Evolutionary conservation across 2,329 filamentous ascomycete genomes (phyloP).

Genomic region (Arthrobotrys sinensis): DNA sequence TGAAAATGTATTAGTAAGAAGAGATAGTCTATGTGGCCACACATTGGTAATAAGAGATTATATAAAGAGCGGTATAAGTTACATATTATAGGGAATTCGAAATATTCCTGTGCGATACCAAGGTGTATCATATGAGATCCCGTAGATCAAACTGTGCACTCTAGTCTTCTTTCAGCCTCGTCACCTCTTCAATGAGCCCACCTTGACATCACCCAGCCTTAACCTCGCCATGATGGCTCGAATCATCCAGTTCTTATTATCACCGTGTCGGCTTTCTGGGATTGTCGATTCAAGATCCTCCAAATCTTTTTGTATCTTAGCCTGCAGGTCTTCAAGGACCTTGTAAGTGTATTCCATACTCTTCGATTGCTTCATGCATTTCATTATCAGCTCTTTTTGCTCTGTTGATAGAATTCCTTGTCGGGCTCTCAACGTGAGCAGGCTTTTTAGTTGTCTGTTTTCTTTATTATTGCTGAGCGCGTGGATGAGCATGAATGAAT

Average conservation of each 20-base stretch:
- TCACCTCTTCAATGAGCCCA: too few relatives aligned
- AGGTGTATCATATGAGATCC: too few relatives aligned
- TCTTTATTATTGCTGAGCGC: slow-evolving; percentile 8
- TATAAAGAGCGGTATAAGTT: too few relatives aligned
- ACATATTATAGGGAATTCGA: too few relatives aligned
- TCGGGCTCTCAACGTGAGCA: neutral
- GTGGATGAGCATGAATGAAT: slow-evolving; percentile 40
- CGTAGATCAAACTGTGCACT: too few relatives aligned
- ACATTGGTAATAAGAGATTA: too few relatives aligned
- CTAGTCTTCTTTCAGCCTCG: too few relatives aligned
- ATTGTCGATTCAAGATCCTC: slow-evolving; percentile 3
- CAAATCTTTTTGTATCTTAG: slow-evolving; percentile 1
- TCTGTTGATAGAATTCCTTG: neutral
- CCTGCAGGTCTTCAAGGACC: slow-evolving; percentile 8
- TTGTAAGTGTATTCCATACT: slow-evolving; percentile 22
- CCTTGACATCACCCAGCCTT: too few relatives aligned
- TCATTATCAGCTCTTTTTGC: slow-evolving; percentile 28
- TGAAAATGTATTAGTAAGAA: too few relatives aligned
- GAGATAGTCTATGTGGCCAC: too few relatives aligned
- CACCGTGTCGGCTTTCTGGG: neutral
- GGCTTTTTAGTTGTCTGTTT: slow-evolving; percentile 2
- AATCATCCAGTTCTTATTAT: slow-evolving; percentile 26
- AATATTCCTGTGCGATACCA: too few relatives aligned
- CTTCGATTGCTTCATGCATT: neutral
- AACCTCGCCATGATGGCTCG: slow-evolving; percentile 28